Evolutionary conservation across 306 rosid genomes (phyloP), one percentile per base, ranked within the genome.

Genomic region (Corylus avellana): DNA sequence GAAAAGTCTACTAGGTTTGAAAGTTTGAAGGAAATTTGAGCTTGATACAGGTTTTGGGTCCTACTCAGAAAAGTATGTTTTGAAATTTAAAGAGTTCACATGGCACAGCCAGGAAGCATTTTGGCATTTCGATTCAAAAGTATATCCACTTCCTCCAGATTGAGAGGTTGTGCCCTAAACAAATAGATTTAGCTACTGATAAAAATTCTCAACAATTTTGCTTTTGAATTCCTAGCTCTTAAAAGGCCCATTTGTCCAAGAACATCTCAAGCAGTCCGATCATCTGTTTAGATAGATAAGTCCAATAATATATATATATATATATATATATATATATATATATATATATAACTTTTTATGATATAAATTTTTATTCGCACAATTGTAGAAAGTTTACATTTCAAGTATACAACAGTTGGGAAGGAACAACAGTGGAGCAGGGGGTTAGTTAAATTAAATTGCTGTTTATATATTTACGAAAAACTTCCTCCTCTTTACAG

Each of bases 401-500:
- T 22, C n/a, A 17, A 70, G 10, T 8, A 49, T 49, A 70, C 58
- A 49, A 48, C 72, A 68, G 32, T 9, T n/a, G 11, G 58, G 39
- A 14, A 71, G 48, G 18, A n/a, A 11, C 6, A 50, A 14, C 8
- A 4, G 22, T 37, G 22, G 46, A 42, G 46, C 46, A 8, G 20
- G 50, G 53, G 46, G 13, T 55, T 20, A 67, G 22, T 67, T 77
- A 80, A 2, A 69, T 49, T 5, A 27, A 58, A 20, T 59, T 85
- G 55, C 74, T 70, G 71, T 77, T 73, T 66, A 87, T 85, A 78
- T 90, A 92, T 73, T 89, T 88, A 12, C 78, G 74, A 56, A 90
- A 92, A 56, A 84, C 83, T 53, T 84, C 85, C 73, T 92, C 97
- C 68, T 78, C 85, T 75, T 82, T 80, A 87, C 94, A 88, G 69